These are phyloP conservation scores for Lenzites betulinus DNA, from an alignment of 768 basidiomycete genomes.

Conservation along the genomic window DNA sequence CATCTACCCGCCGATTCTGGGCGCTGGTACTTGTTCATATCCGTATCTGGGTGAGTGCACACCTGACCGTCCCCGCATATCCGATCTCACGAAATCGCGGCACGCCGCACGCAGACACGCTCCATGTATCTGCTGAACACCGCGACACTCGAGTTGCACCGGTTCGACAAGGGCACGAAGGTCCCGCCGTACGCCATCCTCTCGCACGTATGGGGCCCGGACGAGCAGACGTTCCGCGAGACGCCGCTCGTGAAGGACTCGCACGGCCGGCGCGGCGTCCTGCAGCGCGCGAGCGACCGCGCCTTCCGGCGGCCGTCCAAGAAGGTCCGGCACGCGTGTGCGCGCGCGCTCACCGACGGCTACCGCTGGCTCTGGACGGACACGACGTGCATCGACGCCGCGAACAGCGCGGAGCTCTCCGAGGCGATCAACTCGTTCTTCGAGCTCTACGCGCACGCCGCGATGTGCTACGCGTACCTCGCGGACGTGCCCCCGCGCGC, in stretches of 20 bases:
- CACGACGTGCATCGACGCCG: slow-evolving; percentile 17
- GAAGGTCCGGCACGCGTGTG: slow-evolving; percentile 9
- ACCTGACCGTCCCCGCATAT: not conserved
- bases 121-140: slow-evolving; percentile 10
- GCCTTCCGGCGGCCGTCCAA: slow-evolving; percentile 3
- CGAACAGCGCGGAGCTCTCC: slow-evolving; percentile 15
- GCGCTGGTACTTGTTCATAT: too few relatives aligned
- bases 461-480: slow-evolving; percentile 19
- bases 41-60: too few relatives aligned
- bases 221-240: slow-evolving; percentile 14
- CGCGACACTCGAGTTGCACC: not conserved
- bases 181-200: slow-evolving; percentile 13
- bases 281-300: not conserved
- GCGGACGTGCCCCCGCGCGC: slow-evolving; percentile 9
- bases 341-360: slow-evolving; percentile 1
- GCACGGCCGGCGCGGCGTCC: not conserved
- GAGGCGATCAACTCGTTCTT: slow-evolving; percentile 21
- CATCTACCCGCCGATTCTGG: too few relatives aligned
- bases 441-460: slow-evolving; percentile 2
- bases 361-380: slow-evolving; percentile 16
- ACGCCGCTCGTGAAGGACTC: not conserved
- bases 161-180: not conserved
- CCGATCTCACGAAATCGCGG: not conserved
- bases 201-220: slow-evolving; percentile 15
- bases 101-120: not conserved